Evolutionary conservation across 768 basidiomycete species (phyloP).

Genomic region (Neoboletus brunneissimus): DNA sequence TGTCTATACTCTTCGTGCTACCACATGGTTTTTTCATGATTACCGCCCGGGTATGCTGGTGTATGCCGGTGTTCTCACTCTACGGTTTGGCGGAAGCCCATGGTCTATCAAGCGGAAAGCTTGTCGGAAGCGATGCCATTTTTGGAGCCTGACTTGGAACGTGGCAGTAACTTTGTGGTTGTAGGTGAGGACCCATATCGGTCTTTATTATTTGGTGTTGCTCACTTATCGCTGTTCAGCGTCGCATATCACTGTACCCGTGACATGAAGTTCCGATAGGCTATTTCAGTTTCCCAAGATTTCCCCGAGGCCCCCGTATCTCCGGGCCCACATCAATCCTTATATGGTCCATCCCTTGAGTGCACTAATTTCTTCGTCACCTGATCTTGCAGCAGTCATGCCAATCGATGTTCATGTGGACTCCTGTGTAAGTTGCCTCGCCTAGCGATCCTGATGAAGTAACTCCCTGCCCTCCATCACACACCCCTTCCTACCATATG

Average conservation of each 20-base stretch:
- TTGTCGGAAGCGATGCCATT: background rate
- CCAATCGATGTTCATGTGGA: background rate
- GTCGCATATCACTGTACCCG: background rate
- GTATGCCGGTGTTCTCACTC: background rate
- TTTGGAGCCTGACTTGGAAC: background rate
- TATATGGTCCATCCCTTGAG: background rate
- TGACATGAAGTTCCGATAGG: conserved; percentile 1
- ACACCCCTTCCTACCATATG: conserved; percentile 4
- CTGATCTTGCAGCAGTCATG: background rate
- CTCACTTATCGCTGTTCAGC: background rate
- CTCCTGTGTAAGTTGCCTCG: background rate
- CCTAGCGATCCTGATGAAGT: background rate
- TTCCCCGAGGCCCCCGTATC: background rate
- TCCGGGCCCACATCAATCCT: background rate
- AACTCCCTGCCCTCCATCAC: background rate
- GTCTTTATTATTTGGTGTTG: background rate
- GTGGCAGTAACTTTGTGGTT: background rate
- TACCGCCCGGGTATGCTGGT: background rate
- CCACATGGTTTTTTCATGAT: conserved; percentile 2
- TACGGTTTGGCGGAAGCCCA: background rate
- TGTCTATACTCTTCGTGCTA: background rate
- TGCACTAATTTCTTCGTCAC: background rate
- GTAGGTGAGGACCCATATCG: background rate
- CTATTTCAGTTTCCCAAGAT: background rate
- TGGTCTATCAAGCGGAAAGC: background rate